Conservation (phyloP, 2,329 filamentous ascomycete species). For the Sporothrix luriei region DNA sequence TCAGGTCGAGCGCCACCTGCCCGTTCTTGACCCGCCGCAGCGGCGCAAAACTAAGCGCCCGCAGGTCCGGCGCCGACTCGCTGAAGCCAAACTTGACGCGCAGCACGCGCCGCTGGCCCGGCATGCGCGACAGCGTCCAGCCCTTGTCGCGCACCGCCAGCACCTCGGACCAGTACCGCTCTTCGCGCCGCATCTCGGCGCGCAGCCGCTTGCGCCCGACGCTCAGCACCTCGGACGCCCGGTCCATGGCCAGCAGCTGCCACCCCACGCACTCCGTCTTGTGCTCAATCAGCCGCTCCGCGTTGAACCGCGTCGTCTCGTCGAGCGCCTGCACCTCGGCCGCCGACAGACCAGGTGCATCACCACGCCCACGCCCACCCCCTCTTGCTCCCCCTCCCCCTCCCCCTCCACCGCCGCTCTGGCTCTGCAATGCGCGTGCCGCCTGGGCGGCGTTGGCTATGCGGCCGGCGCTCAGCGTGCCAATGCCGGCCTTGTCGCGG, state of each 20-base stretch:
- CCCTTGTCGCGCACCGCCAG: slow-evolving; percentile 78
- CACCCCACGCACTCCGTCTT: slow-evolving; percentile 67
- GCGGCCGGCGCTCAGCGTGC: slow-evolving; percentile 70
- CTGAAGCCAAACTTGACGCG: slow-evolving; percentile 88
- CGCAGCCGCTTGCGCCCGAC: slow-evolving; percentile 72
- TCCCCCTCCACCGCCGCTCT: background rate
- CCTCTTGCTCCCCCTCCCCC: too few species aligned
- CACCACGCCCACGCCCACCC: background rate
- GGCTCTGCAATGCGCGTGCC: slow-evolving; percentile 32
- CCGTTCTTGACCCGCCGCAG: slow-evolving; percentile 75
- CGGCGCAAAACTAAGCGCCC: slow-evolving; percentile 75
- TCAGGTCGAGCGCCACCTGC: slow-evolving; percentile 70
- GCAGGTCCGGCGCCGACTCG: slow-evolving; percentile 66
- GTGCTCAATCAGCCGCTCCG: slow-evolving; percentile 56
- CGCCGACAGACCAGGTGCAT: background rate
- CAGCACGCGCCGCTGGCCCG: slow-evolving; percentile 70
- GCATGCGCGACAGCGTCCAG: slow-evolving; percentile 81
- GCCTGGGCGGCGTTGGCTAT: slow-evolving; percentile 63
- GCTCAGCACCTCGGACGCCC: slow-evolving; percentile 72
- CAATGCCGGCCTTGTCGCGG: slow-evolving; percentile 71
- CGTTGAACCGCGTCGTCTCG: slow-evolving; percentile 40
- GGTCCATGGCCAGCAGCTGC: slow-evolving; percentile 75
- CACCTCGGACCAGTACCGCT: slow-evolving; percentile 86
- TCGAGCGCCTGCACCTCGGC: slow-evolving; percentile 39
- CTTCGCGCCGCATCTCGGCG: slow-evolving; percentile 76